Conservation (phyloP, 441 rosid species). For the Pelargonium citronellum region DNA sequence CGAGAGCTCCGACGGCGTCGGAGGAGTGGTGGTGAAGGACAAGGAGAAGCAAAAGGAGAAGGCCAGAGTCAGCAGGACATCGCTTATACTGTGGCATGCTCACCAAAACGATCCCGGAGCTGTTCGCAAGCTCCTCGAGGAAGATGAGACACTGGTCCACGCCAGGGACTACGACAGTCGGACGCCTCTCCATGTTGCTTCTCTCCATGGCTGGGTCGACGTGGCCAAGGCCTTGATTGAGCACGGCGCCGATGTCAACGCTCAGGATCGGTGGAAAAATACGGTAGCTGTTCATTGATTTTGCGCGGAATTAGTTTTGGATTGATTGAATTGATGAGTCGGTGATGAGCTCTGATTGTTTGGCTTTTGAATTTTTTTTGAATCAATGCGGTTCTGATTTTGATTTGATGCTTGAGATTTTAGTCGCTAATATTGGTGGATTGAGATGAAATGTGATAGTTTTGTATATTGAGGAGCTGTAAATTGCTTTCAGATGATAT, state of each 20-base stretch:
- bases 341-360: no score
- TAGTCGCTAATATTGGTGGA: no score
- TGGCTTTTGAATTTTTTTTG: no score
- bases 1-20: constrained; percentile 27
- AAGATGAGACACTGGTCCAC: constrained; percentile 69
- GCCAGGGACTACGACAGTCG: constrained; percentile 92
- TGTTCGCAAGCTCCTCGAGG: constrained; percentile 86
- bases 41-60: constrained; percentile 79
- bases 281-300: not conserved
- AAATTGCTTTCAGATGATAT: no score
- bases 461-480: no score
- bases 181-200: constrained; percentile 92
- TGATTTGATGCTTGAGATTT: no score
- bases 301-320: no score
- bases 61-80: constrained; percentile 96
- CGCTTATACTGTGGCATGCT: constrained; percentile 92
- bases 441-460: no score
- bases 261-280: constrained; percentile 22
- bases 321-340: not conserved
- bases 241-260: constrained; percentile 92
- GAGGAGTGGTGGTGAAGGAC: constrained; percentile 10
- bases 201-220: constrained; percentile 92
- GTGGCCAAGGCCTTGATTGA: constrained; percentile 78
- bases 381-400: not conserved
- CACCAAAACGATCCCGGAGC: constrained; percentile 90